A percentile compares a stretch with the other conserved stretches of the same genome.
Evolutionary conservation across 1,284 basidiomycete genomes (phyloP).

Genomic region (Trichosporon ovoides): DNA sequence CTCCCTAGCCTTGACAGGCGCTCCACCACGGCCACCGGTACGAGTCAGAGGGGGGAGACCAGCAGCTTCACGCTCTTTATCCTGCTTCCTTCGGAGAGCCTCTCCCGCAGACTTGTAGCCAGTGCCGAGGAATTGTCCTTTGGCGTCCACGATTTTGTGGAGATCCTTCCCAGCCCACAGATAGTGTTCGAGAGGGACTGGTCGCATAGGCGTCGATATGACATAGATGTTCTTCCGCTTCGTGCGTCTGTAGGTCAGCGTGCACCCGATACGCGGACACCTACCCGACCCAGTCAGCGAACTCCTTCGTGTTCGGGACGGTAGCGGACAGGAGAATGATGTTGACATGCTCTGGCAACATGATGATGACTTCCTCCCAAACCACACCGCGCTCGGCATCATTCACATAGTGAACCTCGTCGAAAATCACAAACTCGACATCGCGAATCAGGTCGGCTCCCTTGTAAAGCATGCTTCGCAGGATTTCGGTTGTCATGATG

Average conservation of each 20-base stretch:
- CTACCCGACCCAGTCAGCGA: constrained; percentile 98
- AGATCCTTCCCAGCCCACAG: constrained; percentile 87
- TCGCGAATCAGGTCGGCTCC: constrained; percentile 97
- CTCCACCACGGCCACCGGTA: constrained; percentile 69
- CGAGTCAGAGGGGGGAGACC: constrained; percentile 76
- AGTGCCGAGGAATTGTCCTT: constrained; percentile 66
- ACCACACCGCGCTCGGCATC: constrained; percentile 98
- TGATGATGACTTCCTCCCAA: constrained; percentile 99
- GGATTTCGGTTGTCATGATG: constrained; percentile 98
- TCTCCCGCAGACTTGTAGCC: constrained; percentile 89
- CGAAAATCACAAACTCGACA: constrained; percentile 99
- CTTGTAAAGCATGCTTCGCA: constrained; percentile 97
- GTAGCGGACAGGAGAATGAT: constrained; percentile 97
- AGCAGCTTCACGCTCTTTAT: constrained; percentile 92
- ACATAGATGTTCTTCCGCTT: constrained; percentile 99
- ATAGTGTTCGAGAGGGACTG: constrained; percentile 95
- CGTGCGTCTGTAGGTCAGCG: constrained; percentile 63
- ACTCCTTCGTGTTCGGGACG: constrained; percentile 96
- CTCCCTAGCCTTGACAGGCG: constrained; percentile 49
- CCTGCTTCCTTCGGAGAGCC: constrained; percentile 84
- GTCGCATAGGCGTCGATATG: constrained; percentile 92
- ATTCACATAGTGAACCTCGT: constrained; percentile 99
- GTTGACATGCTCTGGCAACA: constrained; percentile 93
- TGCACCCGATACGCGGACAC: constrained; percentile 32
- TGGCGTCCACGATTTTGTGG: constrained; percentile 86